Percentiles rank a stretch among this genome's conserved stretches.
Evolutionary conservation across 768 basidiomycete species (phyloP).

Genomic region (Psilocybe cyanescens): DNA sequence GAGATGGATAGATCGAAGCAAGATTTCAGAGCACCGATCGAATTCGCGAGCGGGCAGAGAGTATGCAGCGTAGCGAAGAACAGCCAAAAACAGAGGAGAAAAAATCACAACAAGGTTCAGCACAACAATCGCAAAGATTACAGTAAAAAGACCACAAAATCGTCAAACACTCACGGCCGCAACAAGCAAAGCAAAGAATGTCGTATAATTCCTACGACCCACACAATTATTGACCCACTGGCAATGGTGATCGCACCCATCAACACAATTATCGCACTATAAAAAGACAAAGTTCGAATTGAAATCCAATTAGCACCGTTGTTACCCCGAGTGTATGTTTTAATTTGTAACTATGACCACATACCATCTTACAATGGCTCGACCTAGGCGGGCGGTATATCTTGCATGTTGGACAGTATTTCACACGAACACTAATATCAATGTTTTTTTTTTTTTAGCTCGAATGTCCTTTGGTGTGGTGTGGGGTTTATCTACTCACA

Average conservation of each 20-base stretch:
- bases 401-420: conserved; percentile 92
- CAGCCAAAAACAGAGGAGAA: neutral
- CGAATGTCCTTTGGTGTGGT: too few relatives aligned
- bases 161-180: conserved; percentile 62
- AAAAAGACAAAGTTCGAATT: neutral
- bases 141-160: neutral
- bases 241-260: conserved; percentile 92
- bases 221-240: conserved; percentile 96
- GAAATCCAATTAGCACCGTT: neutral
- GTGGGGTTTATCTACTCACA: conserved; percentile 55
- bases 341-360: conserved; percentile 18
- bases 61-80: neutral
- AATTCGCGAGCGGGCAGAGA: neutral
- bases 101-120: conserved; percentile 2
- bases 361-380: conserved; percentile 94
- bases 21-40: neutral
- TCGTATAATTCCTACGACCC: conserved; percentile 91
- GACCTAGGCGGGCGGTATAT: conserved; percentile 93
- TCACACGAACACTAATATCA: conserved; percentile 81
- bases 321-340: neutral
- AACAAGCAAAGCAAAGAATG: conserved; percentile 87
- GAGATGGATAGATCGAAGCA: neutral
- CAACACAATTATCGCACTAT: conserved; percentile 97
- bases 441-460: neutral
- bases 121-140: conserved; percentile 1